Conservation (phyloP, 2,329 filamentous ascomycete genomes). For the Fusarium concolor region DNA sequence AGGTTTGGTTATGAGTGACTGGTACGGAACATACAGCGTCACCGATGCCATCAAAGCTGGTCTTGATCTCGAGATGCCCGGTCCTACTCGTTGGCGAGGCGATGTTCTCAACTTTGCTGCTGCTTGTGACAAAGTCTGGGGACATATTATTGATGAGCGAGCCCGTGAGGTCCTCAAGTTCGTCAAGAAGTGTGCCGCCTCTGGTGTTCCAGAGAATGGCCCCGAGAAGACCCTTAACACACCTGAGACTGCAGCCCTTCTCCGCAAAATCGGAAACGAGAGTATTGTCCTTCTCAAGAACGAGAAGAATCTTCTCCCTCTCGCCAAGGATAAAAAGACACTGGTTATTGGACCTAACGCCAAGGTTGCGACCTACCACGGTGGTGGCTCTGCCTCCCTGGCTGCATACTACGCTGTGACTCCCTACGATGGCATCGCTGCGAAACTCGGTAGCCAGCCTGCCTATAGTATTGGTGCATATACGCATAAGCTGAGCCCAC, state of each 20-base stretch:
- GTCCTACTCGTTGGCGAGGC: constrained; percentile 63
- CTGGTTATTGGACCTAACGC: constrained; percentile 69
- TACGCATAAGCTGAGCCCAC: constrained; percentile 72
- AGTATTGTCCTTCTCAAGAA: constrained; percentile 82
- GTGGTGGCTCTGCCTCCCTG: constrained; percentile 73
- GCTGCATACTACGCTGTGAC: constrained; percentile 75
- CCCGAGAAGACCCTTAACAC: constrained; percentile 67
- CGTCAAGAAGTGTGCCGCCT: constrained; percentile 66
- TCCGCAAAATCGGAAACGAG: constrained; percentile 74
- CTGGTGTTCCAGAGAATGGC: constrained; percentile 66
- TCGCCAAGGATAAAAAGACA: constrained; percentile 71
- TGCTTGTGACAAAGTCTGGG: constrained; percentile 66
- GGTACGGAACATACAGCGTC: constrained; percentile 68
- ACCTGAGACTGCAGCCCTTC: constrained; percentile 70
- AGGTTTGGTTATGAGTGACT: constrained; percentile 70
- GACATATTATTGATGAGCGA: constrained; percentile 67
- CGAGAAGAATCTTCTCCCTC: constrained; percentile 70
- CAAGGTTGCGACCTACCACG: constrained; percentile 67
- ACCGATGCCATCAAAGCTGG: constrained; percentile 63
- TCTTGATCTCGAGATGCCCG: constrained; percentile 71
- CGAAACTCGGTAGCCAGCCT: constrained; percentile 58
- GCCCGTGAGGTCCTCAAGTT: constrained; percentile 68
- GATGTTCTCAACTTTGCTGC: constrained; percentile 64
- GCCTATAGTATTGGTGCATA: constrained; percentile 71
- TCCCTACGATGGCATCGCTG: constrained; percentile 76